Evolutionary conservation across 306 rosid species (phyloP), one percentile per base, ranked within the genome.

Genomic region (Macrotyloma uniflorum): DNA sequence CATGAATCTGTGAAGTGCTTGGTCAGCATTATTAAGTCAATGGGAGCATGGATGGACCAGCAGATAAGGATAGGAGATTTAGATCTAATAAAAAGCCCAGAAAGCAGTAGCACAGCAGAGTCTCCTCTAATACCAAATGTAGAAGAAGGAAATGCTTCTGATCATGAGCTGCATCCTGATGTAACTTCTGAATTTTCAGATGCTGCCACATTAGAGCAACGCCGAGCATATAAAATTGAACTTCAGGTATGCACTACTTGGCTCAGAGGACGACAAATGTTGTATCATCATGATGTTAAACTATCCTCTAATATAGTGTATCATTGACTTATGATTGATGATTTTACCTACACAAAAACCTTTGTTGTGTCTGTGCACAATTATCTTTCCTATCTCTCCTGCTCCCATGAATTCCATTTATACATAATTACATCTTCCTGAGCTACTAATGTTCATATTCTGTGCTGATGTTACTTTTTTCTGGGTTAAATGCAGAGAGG

Each of bases 1-100:
- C 97, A 87, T 85, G 99, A 96, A 80, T 93, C 99, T 54, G 98
- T 96, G 55, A 96, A 93, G 75, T 96, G 99, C 86, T 83, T 96
- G 86, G 98, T 84, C 63, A 85, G 90, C 89, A 93, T 96, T 75
- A 83, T 91, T 79, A 89, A 87, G 82, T 96, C 99, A 67, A 96
- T 96, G 99, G 99, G 99, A 80, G 68, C 96, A 54, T 96, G 99
- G 99, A 93, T 96, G 99, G 96, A 93, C 88, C 96, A 82, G 77
- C 96, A 96, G 84, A 85, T 90, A 80, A 90, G 88, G 71, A 80
- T 85, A 38, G 96, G 89, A 26, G 96, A 91, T 71, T 81, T 88
- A 22, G 73, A 86, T 87, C 76, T 86, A 62, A 84, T 85, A 35
- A 95, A 87, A 74, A 83, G 72, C 80, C 76, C 87, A 78, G 98